Conservation (phyloP, 2,329 filamentous ascomycete species). For the Hypoxylon sp. region DNA sequence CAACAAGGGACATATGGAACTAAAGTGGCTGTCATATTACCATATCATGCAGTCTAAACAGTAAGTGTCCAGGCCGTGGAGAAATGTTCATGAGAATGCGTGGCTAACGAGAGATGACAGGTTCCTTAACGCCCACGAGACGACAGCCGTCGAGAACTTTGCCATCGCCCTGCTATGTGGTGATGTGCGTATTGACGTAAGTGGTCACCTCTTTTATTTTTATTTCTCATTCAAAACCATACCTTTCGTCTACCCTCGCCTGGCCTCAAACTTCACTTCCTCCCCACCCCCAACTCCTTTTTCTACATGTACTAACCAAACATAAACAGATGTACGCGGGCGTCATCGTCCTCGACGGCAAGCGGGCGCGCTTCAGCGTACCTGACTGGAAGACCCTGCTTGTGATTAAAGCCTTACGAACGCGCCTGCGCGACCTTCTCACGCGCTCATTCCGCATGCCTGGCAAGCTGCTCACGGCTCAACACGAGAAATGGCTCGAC, state of each 20-base stretch:
- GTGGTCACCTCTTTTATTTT: conserved; percentile 43
- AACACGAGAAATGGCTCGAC: conserved; percentile 80
- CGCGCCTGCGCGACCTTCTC: conserved; percentile 80
- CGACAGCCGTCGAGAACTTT: conserved; percentile 83
- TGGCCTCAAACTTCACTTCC: not conserved
- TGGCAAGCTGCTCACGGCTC: conserved; percentile 71
- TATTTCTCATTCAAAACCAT: not conserved
- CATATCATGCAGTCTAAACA: conserved; percentile 95
- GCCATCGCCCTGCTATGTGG: conserved; percentile 87
- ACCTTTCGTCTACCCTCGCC: not conserved
- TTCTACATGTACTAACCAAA: conserved; percentile 16
- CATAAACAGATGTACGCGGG: conserved; percentile 80
- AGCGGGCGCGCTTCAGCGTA: conserved; percentile 84
- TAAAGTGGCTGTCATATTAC: conserved; percentile 93
- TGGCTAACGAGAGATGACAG: conserved; percentile 56
- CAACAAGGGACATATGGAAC: conserved; percentile 77
- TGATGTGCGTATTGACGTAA: conserved; percentile 86
- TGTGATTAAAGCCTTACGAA: conserved; percentile 84
- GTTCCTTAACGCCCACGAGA: conserved; percentile 91
- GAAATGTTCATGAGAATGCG: no score
- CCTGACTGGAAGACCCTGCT: conserved; percentile 92
- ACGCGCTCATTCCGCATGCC: conserved; percentile 77
- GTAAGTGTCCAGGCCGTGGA: no score
- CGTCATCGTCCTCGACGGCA: conserved; percentile 87
- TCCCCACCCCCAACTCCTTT: not conserved